Base-by-base conservation (phyloP, 2,329 filamentous ascomycete genomes). In the Trichophyton simii region DNA sequence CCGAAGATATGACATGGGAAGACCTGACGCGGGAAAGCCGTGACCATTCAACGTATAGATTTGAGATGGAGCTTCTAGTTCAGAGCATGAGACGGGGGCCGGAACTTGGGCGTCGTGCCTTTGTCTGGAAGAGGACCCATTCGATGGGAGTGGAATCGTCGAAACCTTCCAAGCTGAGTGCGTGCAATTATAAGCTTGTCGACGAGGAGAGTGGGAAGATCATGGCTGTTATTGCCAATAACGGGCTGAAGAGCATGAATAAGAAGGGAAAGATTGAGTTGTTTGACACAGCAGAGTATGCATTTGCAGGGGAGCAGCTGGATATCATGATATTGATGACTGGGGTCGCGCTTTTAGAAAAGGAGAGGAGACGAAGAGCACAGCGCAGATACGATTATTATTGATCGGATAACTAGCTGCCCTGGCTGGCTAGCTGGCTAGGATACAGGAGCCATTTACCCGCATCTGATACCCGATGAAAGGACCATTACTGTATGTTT, bases 91-190 rank as follows among this genome's bases (percentile, higher is more conserved):
- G 15, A 3, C 11, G 28, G 28, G 50, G 50, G n/a, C 11, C 50
- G 8, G 38, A n/a, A 15, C 58, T 61, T 8, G 62, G 50, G 52
- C 50, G 63, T n/a, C 55, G 57, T 36, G 50, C 28, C 15, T 74
- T 73, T 55, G 60, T 68, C n/a, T 74, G 72, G 73, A 72, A 72
- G 60, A 62, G 65, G 41, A 74, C 72, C 1, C 67, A 66, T 38
- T 65, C 64, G 3, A 66, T 70, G n/a, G 71, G 69, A 2, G 63
- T 71, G 11, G 67, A 65, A 18, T 65, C 64, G 11, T 64, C 65
- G 5, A 66, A 60, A 18, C 66, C 68, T 15, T 63, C 61, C 6
- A 60, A 44, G 18, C 63, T 68, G n/a, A 68, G 66, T 28, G 46
- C 55, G 1, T 65, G 64, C n/a, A 73, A 72, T 59, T 69, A 67